Conservation (phyloP, 495 filamentous ascomycete genomes). For the Astrothelium subdiscretum region DNA sequence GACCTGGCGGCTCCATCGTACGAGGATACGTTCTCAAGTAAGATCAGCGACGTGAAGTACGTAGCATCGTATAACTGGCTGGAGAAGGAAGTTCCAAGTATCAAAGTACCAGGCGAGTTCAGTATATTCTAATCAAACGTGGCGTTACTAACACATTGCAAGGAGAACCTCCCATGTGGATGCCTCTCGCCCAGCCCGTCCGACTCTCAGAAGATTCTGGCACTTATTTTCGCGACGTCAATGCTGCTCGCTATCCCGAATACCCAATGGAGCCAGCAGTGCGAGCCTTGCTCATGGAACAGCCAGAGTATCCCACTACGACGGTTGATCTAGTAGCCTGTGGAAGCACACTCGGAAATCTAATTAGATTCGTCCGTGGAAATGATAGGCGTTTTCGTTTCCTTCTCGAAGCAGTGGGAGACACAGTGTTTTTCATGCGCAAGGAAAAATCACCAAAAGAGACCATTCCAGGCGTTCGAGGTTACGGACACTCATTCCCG, state of each 20-base stretch:
- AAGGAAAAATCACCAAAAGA: constrained; percentile 44
- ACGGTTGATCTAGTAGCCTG: constrained; percentile 52
- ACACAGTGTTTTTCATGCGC: constrained; percentile 52
- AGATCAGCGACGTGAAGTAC: constrained; percentile 25
- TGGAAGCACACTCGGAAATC: constrained; percentile 46
- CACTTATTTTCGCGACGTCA: constrained; percentile 48
- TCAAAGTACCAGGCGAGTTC: constrained; percentile 42
- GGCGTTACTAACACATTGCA: background rate
- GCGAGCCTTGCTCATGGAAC: constrained; percentile 28
- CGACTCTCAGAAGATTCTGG: constrained; percentile 40
- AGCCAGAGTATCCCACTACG: constrained; percentile 28
- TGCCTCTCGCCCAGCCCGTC: constrained; percentile 31
- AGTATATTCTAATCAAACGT: background rate
- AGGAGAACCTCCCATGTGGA: constrained; percentile 51
- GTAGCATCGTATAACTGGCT: constrained; percentile 48
- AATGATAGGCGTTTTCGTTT: constrained; percentile 44
- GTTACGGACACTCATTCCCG: constrained; percentile 55
- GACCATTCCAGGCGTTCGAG: constrained; percentile 39
- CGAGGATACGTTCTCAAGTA: background rate
- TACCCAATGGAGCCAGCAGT: constrained; percentile 51
- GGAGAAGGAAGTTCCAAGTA: constrained; percentile 27
- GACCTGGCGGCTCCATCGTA: background rate
- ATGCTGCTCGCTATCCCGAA: constrained; percentile 44
- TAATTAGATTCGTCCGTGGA: constrained; percentile 41
- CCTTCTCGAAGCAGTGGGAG: constrained; percentile 45